A percentile compares a stretch with the other conserved stretches of the same genome.
These are phyloP conservation scores for Ophiosphaerella narmari DNA, from an alignment of 2,329 filamentous ascomycete genomes.

Conservation along the genomic window DNA sequence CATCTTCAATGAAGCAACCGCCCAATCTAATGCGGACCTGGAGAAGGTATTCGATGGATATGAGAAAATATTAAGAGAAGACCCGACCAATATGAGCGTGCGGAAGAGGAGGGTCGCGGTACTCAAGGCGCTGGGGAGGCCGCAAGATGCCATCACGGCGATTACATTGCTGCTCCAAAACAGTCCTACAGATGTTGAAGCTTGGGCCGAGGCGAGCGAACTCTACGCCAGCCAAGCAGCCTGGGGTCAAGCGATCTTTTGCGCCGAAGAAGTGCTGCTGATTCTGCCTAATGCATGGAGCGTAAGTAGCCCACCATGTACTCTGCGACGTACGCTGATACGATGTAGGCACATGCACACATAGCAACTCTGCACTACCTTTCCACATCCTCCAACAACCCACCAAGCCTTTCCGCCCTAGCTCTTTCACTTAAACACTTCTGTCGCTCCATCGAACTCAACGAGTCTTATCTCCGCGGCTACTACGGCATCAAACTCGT, in stretches of 20 bases:
- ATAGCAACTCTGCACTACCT: slow-evolving; percentile 84
- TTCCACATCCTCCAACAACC: slow-evolving; percentile 49
- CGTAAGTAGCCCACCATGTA: slow-evolving; percentile 56
- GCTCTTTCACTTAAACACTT: slow-evolving; percentile 81
- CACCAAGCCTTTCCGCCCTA: slow-evolving; percentile 51
- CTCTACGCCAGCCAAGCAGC: slow-evolving; percentile 80
- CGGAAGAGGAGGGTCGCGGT: slow-evolving; percentile 83
- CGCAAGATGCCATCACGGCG: slow-evolving; percentile 72
- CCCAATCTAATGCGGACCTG: slow-evolving; percentile 67
- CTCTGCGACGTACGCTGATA: slow-evolving; percentile 10
- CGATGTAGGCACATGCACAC: slow-evolving; percentile 75
- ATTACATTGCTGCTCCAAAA: slow-evolving; percentile 78
- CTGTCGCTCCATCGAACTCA: slow-evolving; percentile 88
- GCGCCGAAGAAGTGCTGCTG: slow-evolving; percentile 87
- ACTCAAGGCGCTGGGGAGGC: slow-evolving; percentile 72
- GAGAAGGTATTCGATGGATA: slow-evolving; percentile 76
- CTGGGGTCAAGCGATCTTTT: slow-evolving; percentile 82
- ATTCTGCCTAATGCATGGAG: slow-evolving; percentile 94
- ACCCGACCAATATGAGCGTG: slow-evolving; percentile 81
- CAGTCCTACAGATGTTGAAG: slow-evolving; percentile 87
- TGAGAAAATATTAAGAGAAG: slow-evolving; percentile 71
- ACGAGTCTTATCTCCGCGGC: slow-evolving; percentile 87
- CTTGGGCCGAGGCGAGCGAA: slow-evolving; percentile 90
- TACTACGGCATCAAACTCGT: slow-evolving; percentile 90
- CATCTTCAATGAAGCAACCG: slow-evolving; percentile 81